Conservation (phyloP, 2,329 filamentous ascomycete species). For the Cercospora brassicicola region DNA sequence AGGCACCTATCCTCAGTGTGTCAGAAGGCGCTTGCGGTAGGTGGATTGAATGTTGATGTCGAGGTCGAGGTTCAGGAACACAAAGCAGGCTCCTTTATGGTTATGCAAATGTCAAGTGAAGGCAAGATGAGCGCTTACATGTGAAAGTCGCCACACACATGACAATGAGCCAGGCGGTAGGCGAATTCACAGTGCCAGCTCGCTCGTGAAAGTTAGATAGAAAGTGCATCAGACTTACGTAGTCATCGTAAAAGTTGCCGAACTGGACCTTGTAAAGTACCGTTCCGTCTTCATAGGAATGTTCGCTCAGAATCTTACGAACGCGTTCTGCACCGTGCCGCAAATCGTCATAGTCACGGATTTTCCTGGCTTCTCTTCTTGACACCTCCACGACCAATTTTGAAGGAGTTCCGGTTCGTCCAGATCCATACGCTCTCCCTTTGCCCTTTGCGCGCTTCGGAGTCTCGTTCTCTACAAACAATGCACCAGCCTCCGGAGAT, state of each 20-base stretch:
- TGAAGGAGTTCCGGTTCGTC: background rate
- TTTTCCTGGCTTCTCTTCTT: slow-evolving; percentile 22
- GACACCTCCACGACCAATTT: slow-evolving; percentile 22
- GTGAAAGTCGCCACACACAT: background rate
- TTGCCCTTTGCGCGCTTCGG: slow-evolving; percentile 4
- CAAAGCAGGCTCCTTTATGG: background rate
- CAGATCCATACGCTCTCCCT: background rate
- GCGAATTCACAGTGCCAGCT: background rate
- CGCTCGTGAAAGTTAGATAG: background rate
- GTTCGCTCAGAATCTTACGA: slow-evolving; percentile 44
- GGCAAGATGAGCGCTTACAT: background rate
- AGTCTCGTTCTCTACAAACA: slow-evolving; percentile 16
- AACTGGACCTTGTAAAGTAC: slow-evolving; percentile 47
- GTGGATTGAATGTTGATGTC: background rate
- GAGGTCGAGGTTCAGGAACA: background rate
- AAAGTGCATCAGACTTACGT: slow-evolving; percentile 38
- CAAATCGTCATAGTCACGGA: slow-evolving; percentile 31
- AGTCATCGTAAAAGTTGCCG: slow-evolving; percentile 41
- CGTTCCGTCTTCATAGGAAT: slow-evolving; percentile 33
- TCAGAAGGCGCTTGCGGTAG: background rate
- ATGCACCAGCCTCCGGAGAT: slow-evolving; percentile 10
- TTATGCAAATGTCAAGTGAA: background rate
- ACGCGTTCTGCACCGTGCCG: slow-evolving; percentile 37
- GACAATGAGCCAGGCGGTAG: background rate
- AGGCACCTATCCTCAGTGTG: slow-evolving; percentile 42